These are phyloP conservation scores for Psilocybe azurescens DNA, from an alignment of 768 basidiomycete species.

Conservation along the genomic window DNA sequence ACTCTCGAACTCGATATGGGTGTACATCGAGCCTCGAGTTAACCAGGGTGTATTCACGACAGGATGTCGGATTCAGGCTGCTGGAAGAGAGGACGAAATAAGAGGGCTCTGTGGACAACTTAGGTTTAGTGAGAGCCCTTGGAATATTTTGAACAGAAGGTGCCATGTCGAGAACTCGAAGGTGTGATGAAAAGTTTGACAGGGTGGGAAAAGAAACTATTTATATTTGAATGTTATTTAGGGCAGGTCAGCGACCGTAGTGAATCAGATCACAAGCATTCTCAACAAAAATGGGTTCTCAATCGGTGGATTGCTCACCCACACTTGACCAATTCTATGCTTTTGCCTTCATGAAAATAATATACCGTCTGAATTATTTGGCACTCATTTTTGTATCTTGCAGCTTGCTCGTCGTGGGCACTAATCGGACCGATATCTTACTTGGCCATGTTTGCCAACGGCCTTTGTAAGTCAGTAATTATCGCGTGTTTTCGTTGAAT, in stretches of 20 bases:
- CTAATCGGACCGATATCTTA: constrained; percentile 21
- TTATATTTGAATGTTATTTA: constrained; percentile 15
- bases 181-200: neutral
- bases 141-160: neutral
- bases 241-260: constrained; percentile 16
- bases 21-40: constrained; percentile 48
- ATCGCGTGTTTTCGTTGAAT: constrained; percentile 20
- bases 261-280: neutral
- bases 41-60: constrained; percentile 38
- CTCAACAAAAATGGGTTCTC: neutral
- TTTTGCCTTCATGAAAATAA: neutral
- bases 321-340: neutral
- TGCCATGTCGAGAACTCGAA: neutral
- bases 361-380: neutral
- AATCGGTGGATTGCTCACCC: neutral
- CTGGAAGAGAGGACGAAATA: neutral
- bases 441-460: constrained; percentile 23
- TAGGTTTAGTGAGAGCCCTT: neutral
- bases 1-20: constrained; percentile 49
- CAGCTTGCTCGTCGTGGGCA: neutral
- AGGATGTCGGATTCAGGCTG: neutral
- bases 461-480: constrained; percentile 3
- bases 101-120: neutral
- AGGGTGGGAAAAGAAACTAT: constrained; percentile 6
- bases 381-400: neutral